Evolutionary conservation across 2,329 filamentous ascomycete genomes (phyloP).

Genomic region (Hymenoscyphus occultus): DNA sequence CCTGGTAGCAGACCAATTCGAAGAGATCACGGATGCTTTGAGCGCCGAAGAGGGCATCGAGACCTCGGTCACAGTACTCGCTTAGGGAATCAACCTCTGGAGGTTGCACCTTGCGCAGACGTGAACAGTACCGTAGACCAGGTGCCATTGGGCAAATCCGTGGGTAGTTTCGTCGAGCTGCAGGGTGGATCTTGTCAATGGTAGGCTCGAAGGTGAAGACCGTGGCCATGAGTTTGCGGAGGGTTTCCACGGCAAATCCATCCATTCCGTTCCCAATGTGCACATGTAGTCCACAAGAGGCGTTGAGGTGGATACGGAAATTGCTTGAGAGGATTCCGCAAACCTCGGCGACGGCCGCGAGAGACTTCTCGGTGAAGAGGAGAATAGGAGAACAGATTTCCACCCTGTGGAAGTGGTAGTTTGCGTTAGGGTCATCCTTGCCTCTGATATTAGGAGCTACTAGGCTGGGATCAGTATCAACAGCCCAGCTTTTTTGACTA

Average conservation of each 20-base stretch:
- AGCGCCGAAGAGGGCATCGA: not conserved
- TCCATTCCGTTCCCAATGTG: not conserved
- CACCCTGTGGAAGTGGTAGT: not conserved
- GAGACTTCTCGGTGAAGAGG: not conserved
- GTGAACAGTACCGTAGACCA: not conserved
- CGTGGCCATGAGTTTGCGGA: slow-evolving; percentile 5
- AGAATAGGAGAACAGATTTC: not conserved
- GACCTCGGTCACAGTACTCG: not conserved
- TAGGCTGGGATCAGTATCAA: not conserved
- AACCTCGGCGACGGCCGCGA: not conserved
- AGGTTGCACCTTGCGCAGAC: not conserved
- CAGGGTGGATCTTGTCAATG: slow-evolving; percentile 6
- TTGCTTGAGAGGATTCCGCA: not conserved
- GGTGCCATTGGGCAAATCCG: not conserved
- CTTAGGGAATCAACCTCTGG: not conserved
- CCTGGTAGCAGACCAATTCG: too few relatives aligned
- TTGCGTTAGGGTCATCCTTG: too few relatives aligned
- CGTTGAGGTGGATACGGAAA: not conserved
- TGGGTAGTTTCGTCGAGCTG: not conserved
- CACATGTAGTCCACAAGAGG: slow-evolving; percentile 2
- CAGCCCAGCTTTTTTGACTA: not conserved
- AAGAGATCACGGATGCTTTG: too few relatives aligned
- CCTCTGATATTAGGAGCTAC: not conserved
- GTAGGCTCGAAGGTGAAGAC: slow-evolving; percentile 10
- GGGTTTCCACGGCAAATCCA: not conserved